Base-by-base conservation (phyloP, 176 grass and related monocot genomes). In the Aegilops umbellulata region DNA sequence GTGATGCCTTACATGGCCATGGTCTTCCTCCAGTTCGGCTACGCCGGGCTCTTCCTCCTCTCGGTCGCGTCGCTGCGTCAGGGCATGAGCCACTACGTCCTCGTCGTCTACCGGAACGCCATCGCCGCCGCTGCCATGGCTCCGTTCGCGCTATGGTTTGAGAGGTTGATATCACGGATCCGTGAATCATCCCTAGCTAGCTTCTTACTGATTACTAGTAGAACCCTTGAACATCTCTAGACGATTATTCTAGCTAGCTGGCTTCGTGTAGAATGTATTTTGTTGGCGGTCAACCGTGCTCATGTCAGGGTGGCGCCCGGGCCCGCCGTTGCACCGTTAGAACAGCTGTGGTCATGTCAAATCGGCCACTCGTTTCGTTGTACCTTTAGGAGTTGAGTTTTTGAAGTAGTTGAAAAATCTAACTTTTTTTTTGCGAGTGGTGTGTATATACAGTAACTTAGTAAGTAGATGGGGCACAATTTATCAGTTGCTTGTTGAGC, bases 11-110 rank as follows among this genome's bases (percentile, higher is more conserved):
- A 94, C 87, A 58, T 88, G 84, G 90, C 90, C 51, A 97, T 97
- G 95, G 71, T 95, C 57, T 94, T 97, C 80, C 81, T 97, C 8
- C 95, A 97, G 89, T 94, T 97, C 60, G 92, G 95, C 47, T 97
- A 84, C 61, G 88, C 90, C 35, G 92, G 92, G 29, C 72, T 95
- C 89, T 88, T 86, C 76, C 85, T 98, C 80, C 74, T 98, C 85
- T 91, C 95, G 9, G 89, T 95, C 7, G 87, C 83, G 53, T 92
- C 95, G 1, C 78, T 98, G 77, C 90, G 92, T 23, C 90, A 86
- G 13, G 95, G 95, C 32, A 98, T 98, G 95, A 98, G 93, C 83
- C 95, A 98, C 73, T 98, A 95, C 60, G 89, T 98, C 27, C 93
- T 98, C 29, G 95, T 98, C n/a, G 93, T 98, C 46, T 98, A 98